Base-by-base conservation (phyloP, 257 asterid species). In the Eucommia ulmoides region DNA sequence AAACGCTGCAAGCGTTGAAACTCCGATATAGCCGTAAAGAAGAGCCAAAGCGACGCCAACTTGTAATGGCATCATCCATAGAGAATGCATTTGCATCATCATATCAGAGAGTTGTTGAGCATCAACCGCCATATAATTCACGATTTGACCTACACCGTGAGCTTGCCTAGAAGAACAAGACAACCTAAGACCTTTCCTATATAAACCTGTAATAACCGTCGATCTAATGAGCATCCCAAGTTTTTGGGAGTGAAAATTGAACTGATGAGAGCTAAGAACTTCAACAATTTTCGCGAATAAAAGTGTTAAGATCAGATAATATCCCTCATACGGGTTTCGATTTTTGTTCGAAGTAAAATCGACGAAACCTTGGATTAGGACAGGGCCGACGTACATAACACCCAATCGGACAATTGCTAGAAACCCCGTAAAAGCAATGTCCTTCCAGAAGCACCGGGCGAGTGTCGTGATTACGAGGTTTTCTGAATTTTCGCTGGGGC, bases 91-190 rank as follows among this genome's bases (percentile, higher is more conserved):
- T 55, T 80, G 84, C 6, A 60, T 64, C 63, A 77, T 72, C 62
- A 83, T 58, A 20, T 80, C 88, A 0, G 84, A 63, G 4, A 83
- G 72, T 59, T 73, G 84, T 49, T 77, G 88, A 19, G 76, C 61
- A 67, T 83, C 94, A 0, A 83, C 94, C 0, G 82, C 88, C 94
- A 83, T 80, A 29, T 83, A 83, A 44, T 83, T 80, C 58, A 83
- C 92, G 20, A 83, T 80, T 47, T 77, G 88, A 15, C 94, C 94
- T 3, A 77, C 73, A 9, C 94, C 94, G 24, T 83, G 94, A 26
- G 72, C 72, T 48, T 83, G 94, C 35, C 88, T 66, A 0, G 94
- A 64, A 0, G 88, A 75, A 54, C 73, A 63, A 9, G 88, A 61
- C 23, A 83, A 53, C 8, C 63, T 59, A 0, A 83, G 78, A 7